These are phyloP conservation scores for Aspergillus sclerotialis DNA, from an alignment of 2,329 filamentous ascomycete species.

Conservation along the genomic window DNA sequence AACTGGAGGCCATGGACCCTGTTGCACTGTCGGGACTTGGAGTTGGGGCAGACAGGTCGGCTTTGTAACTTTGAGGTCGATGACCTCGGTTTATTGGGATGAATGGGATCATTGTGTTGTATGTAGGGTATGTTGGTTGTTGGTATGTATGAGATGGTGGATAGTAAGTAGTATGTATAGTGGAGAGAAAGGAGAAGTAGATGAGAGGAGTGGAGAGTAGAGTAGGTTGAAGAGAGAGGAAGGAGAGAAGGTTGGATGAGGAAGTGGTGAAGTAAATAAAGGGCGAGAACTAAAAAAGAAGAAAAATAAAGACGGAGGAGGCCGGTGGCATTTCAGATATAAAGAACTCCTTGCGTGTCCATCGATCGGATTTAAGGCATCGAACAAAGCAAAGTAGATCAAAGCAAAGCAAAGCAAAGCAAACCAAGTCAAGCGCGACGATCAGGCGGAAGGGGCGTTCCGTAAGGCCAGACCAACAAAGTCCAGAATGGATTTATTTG, in stretches of 20 bases:
- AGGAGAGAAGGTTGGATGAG: not conserved
- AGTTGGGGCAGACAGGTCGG: not conserved
- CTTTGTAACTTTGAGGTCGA: not conserved
- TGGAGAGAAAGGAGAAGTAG: not conserved
- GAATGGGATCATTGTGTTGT: conserved; percentile 14
- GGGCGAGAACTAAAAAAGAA: not conserved
- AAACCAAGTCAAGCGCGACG: not conserved
- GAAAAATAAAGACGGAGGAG: not conserved
- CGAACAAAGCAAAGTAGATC: not conserved
- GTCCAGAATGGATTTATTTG: no score
- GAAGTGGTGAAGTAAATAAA: not conserved
- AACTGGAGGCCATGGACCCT: conserved; percentile 11
- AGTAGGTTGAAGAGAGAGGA: conserved; percentile 2
- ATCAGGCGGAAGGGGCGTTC: conserved; percentile 1
- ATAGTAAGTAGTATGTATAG: no score
- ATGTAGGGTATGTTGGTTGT: conserved; percentile 5
- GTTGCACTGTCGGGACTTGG: not conserved
- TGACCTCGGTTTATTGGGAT: conserved; percentile 6
- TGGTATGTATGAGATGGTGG: no score
- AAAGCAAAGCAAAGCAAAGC: not conserved
- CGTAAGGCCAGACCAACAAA: not conserved
- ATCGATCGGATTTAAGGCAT: no score
- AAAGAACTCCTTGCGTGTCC: no score
- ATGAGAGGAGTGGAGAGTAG: not conserved
- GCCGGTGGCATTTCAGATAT: no score